Evolutionary conservation across 768 basidiomycete genomes (phyloP).

Genomic region (Mycena polygramma): DNA sequence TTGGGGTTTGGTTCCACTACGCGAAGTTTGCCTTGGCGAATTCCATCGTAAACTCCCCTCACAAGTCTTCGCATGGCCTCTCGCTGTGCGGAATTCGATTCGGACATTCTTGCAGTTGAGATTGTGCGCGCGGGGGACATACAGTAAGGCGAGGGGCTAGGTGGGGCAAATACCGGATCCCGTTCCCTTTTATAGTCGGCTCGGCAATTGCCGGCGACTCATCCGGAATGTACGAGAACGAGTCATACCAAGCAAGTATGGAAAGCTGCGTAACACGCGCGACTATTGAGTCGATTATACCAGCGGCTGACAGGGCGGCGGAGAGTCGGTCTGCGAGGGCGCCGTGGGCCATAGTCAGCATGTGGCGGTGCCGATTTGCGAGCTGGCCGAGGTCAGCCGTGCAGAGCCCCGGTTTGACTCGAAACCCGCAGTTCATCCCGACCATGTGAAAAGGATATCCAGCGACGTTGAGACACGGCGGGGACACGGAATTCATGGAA

Average conservation of each 20-base stretch:
- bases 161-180: conserved; percentile 2
- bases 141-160: background rate
- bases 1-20: conserved; percentile 5
- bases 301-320: conserved; percentile 3
- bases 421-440: conserved; percentile 6
- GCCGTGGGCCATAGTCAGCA: conserved; percentile 20
- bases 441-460: conserved; percentile 1
- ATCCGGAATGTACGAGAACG: conserved; percentile 35
- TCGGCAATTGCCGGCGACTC: conserved; percentile 32
- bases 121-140: conserved; percentile 29
- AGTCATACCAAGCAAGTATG: conserved; percentile 22
- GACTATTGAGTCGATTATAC: conserved; percentile 11
- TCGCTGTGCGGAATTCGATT: background rate
- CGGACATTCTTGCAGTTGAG: conserved; percentile 17
- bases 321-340: conserved; percentile 3
- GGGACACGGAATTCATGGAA: background rate
- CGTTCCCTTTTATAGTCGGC: conserved; percentile 26
- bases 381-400: background rate
- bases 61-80: background rate
- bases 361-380: conserved; percentile 14
- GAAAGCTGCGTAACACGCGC: conserved; percentile 23
- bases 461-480: background rate
- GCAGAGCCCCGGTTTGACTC: conserved; percentile 3
- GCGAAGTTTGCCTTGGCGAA: conserved; percentile 15
- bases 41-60: background rate